These are phyloP conservation scores for Trifolium dubium DNA, from an alignment of 306 rosid genomes.

Conservation along the genomic window DNA sequence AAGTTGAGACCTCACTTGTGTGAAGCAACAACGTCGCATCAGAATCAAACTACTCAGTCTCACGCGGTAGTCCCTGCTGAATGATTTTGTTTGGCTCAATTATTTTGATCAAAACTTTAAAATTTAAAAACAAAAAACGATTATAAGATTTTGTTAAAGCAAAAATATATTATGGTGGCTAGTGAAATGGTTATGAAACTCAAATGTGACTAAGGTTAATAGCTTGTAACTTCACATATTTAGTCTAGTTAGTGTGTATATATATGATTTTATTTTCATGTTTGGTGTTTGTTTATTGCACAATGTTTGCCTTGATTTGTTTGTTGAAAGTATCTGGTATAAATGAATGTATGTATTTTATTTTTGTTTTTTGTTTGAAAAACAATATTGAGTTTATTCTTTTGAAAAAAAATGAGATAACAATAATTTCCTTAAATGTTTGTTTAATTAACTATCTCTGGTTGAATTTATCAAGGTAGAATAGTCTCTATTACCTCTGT, in stretches of 20 bases:
- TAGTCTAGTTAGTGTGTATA: conserved; percentile 8
- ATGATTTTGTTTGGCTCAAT: neutral
- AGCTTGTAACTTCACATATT: neutral
- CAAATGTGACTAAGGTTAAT: neutral
- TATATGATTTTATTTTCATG: conserved; percentile 19
- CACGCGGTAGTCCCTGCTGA: conserved; percentile 28
- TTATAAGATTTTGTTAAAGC: neutral
- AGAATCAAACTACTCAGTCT: neutral
- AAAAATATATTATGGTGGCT: conserved; percentile 13
- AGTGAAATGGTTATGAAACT: neutral
- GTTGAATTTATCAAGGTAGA: neutral
- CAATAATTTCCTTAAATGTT: neutral
- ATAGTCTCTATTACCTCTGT: neutral
- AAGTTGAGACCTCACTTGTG: conserved; percentile 51
- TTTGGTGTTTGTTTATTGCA: neutral
- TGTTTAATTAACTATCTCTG: neutral
- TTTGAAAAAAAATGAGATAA: neutral
- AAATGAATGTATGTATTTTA: neutral
- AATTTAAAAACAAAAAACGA: neutral
- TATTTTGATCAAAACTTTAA: neutral
- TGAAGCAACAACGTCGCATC: conserved; percentile 37
- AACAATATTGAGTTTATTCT: neutral
- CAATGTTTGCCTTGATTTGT: neutral
- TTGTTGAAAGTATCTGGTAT: neutral
- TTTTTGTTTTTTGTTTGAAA: neutral